Percentiles rank a stretch among this genome's conserved stretches.
phyloP scores from a whole-genome alignment of 1,139 yeast genomes.

The Pichia sp. region DNA sequence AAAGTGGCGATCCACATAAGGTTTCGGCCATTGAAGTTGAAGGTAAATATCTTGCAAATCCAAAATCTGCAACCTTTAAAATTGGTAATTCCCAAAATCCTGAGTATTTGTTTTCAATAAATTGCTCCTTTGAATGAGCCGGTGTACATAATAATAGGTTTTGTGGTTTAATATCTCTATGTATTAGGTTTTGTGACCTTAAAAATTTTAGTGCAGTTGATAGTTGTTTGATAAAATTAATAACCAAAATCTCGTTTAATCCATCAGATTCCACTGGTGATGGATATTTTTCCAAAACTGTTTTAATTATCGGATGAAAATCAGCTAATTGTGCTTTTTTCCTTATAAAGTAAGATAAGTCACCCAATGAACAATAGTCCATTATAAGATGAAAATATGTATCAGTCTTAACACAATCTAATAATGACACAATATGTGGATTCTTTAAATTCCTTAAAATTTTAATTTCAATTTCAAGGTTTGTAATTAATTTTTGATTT shows the following conservation, averaged over 20 bases:
- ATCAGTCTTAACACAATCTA: conserved; percentile 75
- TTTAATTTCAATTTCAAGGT: conserved; percentile 82
- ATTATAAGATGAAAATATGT: conserved; percentile 85
- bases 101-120: conserved; percentile 50
- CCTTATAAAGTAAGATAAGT: conserved; percentile 78
- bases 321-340: conserved; percentile 64
- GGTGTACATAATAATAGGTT: conserved; percentile 81
- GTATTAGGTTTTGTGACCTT: conserved; percentile 77
- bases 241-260: conserved; percentile 65
- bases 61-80: conserved; percentile 92
- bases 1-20: conserved; percentile 91
- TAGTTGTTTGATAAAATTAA: conserved; percentile 82
- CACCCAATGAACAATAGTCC: conserved; percentile 97
- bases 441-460: conserved; percentile 82
- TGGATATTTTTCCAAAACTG: conserved; percentile 76
- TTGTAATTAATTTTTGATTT: conserved; percentile 79
- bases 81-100: conserved; percentile 89
- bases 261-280: conserved; percentile 73
- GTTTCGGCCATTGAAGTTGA: conserved; percentile 94
- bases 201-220: conserved; percentile 78
- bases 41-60: conserved; percentile 92
- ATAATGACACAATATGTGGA: conserved; percentile 83
- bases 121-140: conserved; percentile 52
- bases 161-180: conserved; percentile 90
- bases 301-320: conserved; percentile 73